Evolutionary conservation across 306 rosid species (phyloP).

Genomic region (Nissolia schottii): DNA sequence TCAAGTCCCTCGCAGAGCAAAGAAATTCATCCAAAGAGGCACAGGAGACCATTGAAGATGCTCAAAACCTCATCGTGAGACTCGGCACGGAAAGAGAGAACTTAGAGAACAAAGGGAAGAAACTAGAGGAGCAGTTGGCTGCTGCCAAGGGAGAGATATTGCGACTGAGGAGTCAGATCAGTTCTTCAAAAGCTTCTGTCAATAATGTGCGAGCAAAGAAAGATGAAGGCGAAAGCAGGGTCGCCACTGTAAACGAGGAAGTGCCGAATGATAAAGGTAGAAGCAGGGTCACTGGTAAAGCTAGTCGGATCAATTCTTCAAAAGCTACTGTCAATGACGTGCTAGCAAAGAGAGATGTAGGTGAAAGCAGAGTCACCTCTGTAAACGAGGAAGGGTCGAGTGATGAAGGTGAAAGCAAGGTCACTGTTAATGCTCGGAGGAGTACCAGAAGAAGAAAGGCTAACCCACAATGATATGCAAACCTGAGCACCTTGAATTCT

Average conservation of each 20-base stretch:
- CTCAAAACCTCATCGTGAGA: slow-evolving; percentile 63
- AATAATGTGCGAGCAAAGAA: slow-evolving; percentile 16
- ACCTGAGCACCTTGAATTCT: neutral
- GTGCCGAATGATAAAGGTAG: slow-evolving; percentile 12
- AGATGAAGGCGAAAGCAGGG: neutral
- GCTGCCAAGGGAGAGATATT: slow-evolving; percentile 77
- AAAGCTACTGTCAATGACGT: slow-evolving; percentile 14
- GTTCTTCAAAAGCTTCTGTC: slow-evolving; percentile 23
- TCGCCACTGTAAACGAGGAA: slow-evolving; percentile 34
- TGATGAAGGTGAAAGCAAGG: slow-evolving; percentile 19
- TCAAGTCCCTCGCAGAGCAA: slow-evolving; percentile 53
- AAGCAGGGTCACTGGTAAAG: slow-evolving; percentile 21
- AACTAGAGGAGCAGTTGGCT: slow-evolving; percentile 64
- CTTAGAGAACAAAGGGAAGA: slow-evolving; percentile 62
- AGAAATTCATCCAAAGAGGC: slow-evolving; percentile 55
- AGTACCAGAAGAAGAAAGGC: slow-evolving; percentile 36
- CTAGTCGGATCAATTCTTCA: slow-evolving; percentile 25
- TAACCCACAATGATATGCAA: slow-evolving; percentile 27
- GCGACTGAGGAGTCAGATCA: slow-evolving; percentile 30
- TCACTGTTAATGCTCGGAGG: slow-evolving; percentile 18
- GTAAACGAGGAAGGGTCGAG: too few species aligned
- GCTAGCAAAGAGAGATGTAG: slow-evolving; percentile 1
- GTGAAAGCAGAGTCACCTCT: slow-evolving; percentile 3
- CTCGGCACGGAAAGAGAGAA: slow-evolving; percentile 65
- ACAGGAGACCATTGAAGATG: slow-evolving; percentile 72